Base-by-base conservation (phyloP, 2,329 filamentous ascomycete species). In the Colletotrichum spaethianum region DNA sequence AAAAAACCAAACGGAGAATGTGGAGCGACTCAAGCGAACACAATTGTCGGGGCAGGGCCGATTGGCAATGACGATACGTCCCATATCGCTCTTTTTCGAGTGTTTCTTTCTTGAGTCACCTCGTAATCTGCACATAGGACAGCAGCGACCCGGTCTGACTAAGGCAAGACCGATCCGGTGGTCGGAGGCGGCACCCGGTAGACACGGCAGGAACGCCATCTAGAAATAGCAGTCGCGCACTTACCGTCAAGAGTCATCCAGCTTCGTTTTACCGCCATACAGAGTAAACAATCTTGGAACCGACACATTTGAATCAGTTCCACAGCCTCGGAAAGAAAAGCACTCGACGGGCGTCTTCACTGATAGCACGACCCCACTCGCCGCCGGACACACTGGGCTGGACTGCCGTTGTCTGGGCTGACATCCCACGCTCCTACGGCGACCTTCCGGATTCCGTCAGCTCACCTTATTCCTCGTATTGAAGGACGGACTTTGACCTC, bases 191-290 rank as follows among this genome's bases (percentile, higher is more conserved):
- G 52, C 46, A 23, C 57, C 50, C 38, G 48, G 33, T 59, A 36
- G 48, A 16, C 33, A 57, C 26, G 28, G 48, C 65, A 62, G 36
- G 60, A 31, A 63, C 53, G 28, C 50, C 12, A 12, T 40, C 48
- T 73, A 65, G 62, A 62, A 70, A 73, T 61, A 73, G 38, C 60
- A 66, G 50, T 18, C 50, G 31, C n/a, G 62, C 48, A 52, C 23
- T 40, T 52, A 18, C 23, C 9, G 18, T 55, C n/a, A 3, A 33
- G 31, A 23, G 8, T 57, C n/a, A 48, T 52, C 28, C 36, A 62
- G 14, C 38, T 62, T 42, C 50, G 42, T 63, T n/a, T 62, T 31
- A 31, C 14, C 55, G n/a, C 50, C 44, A 36, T 4, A 42, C 28
- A 42, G 59, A n/a, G 6, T 55, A 62, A 50, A 33, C 46, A 52